Base-by-base conservation (phyloP, 2,329 filamentous ascomycete species). In the Colletotrichum musae region DNA sequence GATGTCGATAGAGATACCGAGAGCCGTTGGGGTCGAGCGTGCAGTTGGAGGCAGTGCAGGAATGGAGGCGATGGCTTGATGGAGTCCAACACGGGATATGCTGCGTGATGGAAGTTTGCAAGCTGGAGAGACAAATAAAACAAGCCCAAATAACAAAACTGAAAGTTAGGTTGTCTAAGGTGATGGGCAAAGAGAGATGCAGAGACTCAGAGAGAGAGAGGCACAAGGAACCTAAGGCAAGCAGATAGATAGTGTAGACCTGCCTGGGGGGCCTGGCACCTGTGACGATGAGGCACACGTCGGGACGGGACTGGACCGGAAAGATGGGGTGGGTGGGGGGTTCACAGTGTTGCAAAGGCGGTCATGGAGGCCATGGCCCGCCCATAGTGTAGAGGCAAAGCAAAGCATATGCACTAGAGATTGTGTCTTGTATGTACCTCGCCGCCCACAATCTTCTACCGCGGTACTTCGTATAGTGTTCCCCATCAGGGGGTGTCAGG, bases 371-470 rank as follows among this genome's bases (percentile, higher is more conserved):
- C 18, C 47, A 50, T 50, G 45, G 45, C 36, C 36, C 36, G 36
- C 36, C 13, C 7, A 12, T 9, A 13, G 12, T 13, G 39, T 32
- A 36, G 41, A 56, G 26, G 51, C 58, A 47, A 36, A 36, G 32
- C 48, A 36, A 62, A 62, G 50, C 51, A 63, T 24, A 50, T 52
- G 66, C 61, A 51, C 62, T 66, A 66, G 50, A 45, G 62, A 60
- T 51, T 69, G 62, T 52, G 18, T 45, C 32, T 36, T 36, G 32
- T 12, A 36, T 36, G 32, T 12, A 36, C 32, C 32, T 36, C 32
- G 6, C 47, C 50, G 36, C 62, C 62, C 61, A 51, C 66, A 24
- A 24, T 24, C 21, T 4, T 24, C 21, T 24, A 24, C 52, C 62
- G 56, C 56, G 54, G 39, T 50, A 66, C 54, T 39, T 10, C 10